These are phyloP conservation scores for Parachaetomium inaequale DNA, from an alignment of 495 filamentous ascomycete genomes.

Conservation along the genomic window DNA sequence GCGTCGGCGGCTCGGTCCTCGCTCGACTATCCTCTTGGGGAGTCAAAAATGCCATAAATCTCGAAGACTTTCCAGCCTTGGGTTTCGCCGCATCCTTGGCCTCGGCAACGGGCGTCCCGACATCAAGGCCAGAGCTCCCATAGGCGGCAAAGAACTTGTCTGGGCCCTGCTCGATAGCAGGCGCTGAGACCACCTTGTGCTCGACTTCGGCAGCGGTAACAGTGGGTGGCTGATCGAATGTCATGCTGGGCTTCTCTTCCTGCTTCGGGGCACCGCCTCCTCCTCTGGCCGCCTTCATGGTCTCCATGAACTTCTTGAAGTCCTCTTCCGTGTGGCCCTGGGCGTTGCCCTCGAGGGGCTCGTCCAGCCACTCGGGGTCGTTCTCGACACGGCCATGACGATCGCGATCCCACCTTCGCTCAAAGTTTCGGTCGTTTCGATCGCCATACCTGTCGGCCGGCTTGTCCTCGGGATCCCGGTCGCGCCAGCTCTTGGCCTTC, in stretches of 20 bases:
- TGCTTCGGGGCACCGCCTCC: constrained; percentile 37
- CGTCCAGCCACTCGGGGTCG: constrained; percentile 85
- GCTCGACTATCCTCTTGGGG: constrained; percentile 58
- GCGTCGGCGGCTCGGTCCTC: constrained; percentile 50
- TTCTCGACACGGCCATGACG: constrained; percentile 63
- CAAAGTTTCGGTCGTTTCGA: constrained; percentile 41
- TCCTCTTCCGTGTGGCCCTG: constrained; percentile 80
- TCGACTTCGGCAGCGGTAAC: constrained; percentile 34
- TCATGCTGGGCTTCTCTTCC: constrained; percentile 47
- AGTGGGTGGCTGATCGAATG: constrained; percentile 27
- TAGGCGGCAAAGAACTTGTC: constrained; percentile 80
- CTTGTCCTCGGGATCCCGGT: constrained; percentile 54
- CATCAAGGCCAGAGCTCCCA: constrained; percentile 44
- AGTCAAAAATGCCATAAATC: constrained; percentile 81
- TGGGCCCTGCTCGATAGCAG: constrained; percentile 61
- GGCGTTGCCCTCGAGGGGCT: constrained; percentile 64
- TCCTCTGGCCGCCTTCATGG: constrained; percentile 67
- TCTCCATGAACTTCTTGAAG: constrained; percentile 92
- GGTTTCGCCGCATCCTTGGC: constrained; percentile 42
- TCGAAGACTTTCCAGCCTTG: constrained; percentile 59
- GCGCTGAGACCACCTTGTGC: constrained; percentile 50
- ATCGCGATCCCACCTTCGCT: constrained; percentile 61
- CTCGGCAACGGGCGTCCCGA: constrained; percentile 36
- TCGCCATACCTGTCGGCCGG: constrained; percentile 39
- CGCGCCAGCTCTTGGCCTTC: constrained; percentile 62